These are phyloP conservation scores for Fusarium oxysporum DNA, from an alignment of 2,329 filamentous ascomycete species.

Conservation along the genomic window DNA sequence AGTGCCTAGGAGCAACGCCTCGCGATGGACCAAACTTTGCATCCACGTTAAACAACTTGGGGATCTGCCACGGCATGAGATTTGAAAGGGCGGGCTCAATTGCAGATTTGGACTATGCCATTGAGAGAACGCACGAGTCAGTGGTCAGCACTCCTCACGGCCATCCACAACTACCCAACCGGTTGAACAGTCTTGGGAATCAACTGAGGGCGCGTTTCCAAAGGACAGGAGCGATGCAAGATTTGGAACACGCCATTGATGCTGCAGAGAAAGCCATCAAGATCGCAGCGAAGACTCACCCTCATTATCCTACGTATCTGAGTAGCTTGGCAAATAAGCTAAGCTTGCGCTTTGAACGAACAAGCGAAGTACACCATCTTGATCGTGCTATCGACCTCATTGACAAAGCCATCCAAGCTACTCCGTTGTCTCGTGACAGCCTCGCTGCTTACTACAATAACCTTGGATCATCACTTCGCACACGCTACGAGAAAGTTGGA, in stretches of 20 bases:
- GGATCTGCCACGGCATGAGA: neutral
- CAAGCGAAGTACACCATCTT: accelerated
- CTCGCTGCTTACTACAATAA: neutral
- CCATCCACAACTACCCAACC: neutral
- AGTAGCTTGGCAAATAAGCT: neutral
- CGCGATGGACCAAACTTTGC: accelerated
- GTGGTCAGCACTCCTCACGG: neutral
- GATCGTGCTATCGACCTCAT: neutral
- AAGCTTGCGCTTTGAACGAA: neutral
- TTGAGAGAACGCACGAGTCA: neutral
- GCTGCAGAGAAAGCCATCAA: neutral
- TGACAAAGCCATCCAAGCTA: neutral
- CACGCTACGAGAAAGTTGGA: neutral
- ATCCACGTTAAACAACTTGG: neutral
- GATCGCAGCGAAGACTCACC: neutral
- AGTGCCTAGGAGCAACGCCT: neutral
- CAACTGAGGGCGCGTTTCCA: neutral
- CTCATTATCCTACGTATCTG: neutral
- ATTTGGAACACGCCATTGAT: neutral
- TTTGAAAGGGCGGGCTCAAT: neutral
- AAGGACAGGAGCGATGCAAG: neutral
- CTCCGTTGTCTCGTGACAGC: accelerated
- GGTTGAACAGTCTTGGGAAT: neutral
- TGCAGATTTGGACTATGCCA: neutral
- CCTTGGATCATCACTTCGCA: neutral